A percentile compares a stretch with the other conserved stretches of the same genome.
These are phyloP conservation scores for Periconia macrospinosa DNA, from an alignment of 2,329 filamentous ascomycete genomes.

Conservation along the genomic window DNA sequence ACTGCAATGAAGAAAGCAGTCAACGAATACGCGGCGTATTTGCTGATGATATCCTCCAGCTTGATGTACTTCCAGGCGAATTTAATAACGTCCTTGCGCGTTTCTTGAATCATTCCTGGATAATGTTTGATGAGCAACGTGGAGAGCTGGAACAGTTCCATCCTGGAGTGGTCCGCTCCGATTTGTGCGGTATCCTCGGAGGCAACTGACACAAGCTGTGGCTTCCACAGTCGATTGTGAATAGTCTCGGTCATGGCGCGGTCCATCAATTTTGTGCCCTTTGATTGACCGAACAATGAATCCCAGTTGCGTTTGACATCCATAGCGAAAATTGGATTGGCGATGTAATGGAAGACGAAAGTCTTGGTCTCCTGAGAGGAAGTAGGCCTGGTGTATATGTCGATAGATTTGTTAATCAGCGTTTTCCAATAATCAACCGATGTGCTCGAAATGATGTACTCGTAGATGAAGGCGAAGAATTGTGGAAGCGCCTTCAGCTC, in stretches of 20 bases:
- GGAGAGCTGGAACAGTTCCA: slow-evolving; percentile 93
- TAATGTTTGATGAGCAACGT: slow-evolving; percentile 96
- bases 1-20: slow-evolving; percentile 97
- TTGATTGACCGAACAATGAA: slow-evolving; percentile 52
- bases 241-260: slow-evolving; percentile 85
- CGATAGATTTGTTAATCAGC: slow-evolving; percentile 81
- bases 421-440: slow-evolving; percentile 85
- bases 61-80: slow-evolving; percentile 97
- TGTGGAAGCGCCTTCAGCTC: slow-evolving; percentile 77
- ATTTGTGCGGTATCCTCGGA: slow-evolving; percentile 81
- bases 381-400: slow-evolving; percentile 77
- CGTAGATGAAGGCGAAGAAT: slow-evolving; percentile 82
- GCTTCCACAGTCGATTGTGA: slow-evolving; percentile 91
- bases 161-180: slow-evolving; percentile 91
- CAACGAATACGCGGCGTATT: slow-evolving; percentile 95
- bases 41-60: slow-evolving; percentile 98
- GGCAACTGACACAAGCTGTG: slow-evolving; percentile 73
- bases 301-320: slow-evolving; percentile 87
- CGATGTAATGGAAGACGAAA: slow-evolving; percentile 86
- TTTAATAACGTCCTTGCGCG: slow-evolving; percentile 97
- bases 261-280: slow-evolving; percentile 76
- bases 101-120: slow-evolving; percentile 81
- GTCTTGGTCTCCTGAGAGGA: slow-evolving; percentile 89
- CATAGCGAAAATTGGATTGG: slow-evolving; percentile 96
- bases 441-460: slow-evolving; percentile 78